Conservation (phyloP, 2,329 filamentous ascomycete species). For the Pestalotiopsis sp. region DNA sequence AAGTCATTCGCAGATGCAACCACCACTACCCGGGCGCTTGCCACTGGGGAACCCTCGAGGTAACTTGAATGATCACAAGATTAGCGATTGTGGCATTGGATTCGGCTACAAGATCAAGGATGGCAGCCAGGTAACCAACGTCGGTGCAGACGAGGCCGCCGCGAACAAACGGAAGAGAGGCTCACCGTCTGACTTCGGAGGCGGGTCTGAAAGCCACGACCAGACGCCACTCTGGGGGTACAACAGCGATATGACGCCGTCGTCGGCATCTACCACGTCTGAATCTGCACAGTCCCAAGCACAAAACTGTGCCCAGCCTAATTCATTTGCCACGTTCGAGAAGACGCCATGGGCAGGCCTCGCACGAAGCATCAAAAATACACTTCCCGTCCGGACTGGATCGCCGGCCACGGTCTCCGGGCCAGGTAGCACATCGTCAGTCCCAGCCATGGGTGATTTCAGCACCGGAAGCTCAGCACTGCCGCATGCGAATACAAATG, state of each 20-base stretch:
- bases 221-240: conserved; percentile 15
- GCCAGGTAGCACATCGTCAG: background rate
- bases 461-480: background rate
- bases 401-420: background rate
- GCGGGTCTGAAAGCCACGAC: background rate
- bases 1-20: conserved; percentile 40
- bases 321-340: background rate
- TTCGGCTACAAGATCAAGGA: conserved; percentile 7
- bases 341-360: background rate
- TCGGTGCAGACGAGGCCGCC: conserved; percentile 10
- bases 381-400: background rate
- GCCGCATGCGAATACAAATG: too few species aligned
- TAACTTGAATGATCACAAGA: conserved; percentile 18
- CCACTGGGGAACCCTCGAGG: conserved; percentile 39
- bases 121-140: background rate
- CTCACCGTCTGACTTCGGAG: background rate
- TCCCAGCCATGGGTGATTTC: background rate
- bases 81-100: conserved; percentile 14
- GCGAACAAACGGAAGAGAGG: conserved; percentile 21
- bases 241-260: conserved; percentile 1
- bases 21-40: conserved; percentile 47
- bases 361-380: background rate
- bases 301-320: background rate
- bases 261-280: background rate
- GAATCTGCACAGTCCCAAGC: background rate